Conservation (phyloP, 176 grass and related monocot species). For the Bothriochloa decipiens region DNA sequence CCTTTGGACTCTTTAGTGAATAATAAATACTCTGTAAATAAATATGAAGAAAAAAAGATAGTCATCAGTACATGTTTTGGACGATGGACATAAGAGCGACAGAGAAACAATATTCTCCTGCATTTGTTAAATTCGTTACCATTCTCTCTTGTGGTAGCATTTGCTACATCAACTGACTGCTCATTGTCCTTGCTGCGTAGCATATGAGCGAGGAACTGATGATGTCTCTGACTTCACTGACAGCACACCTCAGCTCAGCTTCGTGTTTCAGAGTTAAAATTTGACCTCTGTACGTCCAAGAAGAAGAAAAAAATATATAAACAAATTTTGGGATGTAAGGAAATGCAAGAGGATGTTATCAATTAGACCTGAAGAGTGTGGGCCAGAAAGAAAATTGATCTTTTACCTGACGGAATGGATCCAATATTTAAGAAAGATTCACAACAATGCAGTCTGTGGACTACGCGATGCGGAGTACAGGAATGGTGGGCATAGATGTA, state of each 20-base stretch:
- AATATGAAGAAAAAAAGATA: not conserved
- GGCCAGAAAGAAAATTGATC: not conserved
- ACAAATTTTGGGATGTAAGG: not conserved
- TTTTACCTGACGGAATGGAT: not conserved
- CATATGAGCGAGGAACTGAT: slow-evolving; percentile 21
- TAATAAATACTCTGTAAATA: slow-evolving; percentile 57
- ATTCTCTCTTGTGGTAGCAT: slow-evolving; percentile 43
- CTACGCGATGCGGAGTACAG: slow-evolving; percentile 8
- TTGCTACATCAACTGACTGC: slow-evolving; percentile 30
- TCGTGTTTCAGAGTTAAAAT: not conserved
- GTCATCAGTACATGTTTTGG: not conserved
- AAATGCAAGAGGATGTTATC: slow-evolving; percentile 18
- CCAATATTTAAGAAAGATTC: not conserved
- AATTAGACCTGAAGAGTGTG: not conserved
- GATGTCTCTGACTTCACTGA: slow-evolving; percentile 43
- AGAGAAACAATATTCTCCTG: not conserved
- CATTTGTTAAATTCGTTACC: slow-evolving; percentile 40
- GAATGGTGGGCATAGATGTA: not conserved
- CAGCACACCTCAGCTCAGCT: slow-evolving; percentile 8
- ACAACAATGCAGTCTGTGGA: not conserved
- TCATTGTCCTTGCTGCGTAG: not conserved
- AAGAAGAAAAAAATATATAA: no score
- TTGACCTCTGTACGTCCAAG: not conserved
- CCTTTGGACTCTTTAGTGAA: slow-evolving; percentile 61
- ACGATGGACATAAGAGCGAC: not conserved